Evolutionary conservation across 2,329 filamentous ascomycete genomes (phyloP), one percentile per base, ranked within the genome.

Genomic region (Periconia macrospinosa): DNA sequence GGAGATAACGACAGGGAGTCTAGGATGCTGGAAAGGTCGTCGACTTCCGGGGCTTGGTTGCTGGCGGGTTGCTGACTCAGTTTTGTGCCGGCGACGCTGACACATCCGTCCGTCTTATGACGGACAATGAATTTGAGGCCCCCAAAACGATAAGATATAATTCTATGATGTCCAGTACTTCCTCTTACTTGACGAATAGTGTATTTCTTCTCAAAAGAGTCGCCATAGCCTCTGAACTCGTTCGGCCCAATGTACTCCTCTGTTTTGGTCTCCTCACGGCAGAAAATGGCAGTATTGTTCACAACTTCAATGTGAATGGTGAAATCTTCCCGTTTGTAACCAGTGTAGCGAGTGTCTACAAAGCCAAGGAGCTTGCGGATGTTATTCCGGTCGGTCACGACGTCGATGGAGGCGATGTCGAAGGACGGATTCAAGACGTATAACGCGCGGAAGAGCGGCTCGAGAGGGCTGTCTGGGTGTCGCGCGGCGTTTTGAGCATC

Each of bases 291-390:
- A 0, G 78, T 79, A 11, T 70, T 65, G 15, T 67, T 58, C 3
- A 59, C 60, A 5, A 76, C 53, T 54, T 81, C 78, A 23, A 78
- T 63, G 1, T 69, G 53, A 41, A 82, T 78, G n/a, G 65, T 70
- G 55, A 81, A 81, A 5, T 63, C 11, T 14, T 76, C 66, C 11
- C 65, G 58, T 15, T 57, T 54, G 33, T 68, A 55, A 41, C 52
- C 64, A 23, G 43, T 51, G 27, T n/a, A 50, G 40, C 46, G 18
- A 27, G 47, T 45, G 42, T 59, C 42, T 47, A 80, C 55, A 54
- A 81, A 80, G 2, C 69, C 68, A 1, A 81, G 68, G 18, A 82
- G 75, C 61, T 81, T 81, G 30, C 78, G 76, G 47, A 82, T 72
- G 47, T 78, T 80, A 62, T 79, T 80, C 30, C 77, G 66, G 56